Conservation (phyloP, 2,329 filamentous ascomycete genomes). For the Trichoderma aggressivum region DNA sequence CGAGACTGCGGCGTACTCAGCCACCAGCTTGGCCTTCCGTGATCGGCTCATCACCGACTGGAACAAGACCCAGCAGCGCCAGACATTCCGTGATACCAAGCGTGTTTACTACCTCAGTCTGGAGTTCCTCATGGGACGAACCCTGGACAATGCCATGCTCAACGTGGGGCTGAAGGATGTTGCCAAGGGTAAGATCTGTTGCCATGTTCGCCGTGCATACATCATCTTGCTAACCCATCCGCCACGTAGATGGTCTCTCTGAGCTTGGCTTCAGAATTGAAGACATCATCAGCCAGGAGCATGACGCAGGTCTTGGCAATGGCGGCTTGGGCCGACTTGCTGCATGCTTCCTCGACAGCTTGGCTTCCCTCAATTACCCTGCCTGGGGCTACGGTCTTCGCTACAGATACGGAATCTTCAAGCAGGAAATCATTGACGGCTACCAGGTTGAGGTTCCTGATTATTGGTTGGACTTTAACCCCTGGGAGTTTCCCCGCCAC, state of each 20-base stretch:
- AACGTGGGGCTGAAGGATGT: constrained; percentile 86
- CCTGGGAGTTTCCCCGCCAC: constrained; percentile 96
- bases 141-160: constrained; percentile 97
- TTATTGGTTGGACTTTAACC: constrained; percentile 99
- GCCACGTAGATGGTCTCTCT: constrained; percentile 64
- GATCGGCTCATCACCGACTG: constrained; percentile 91
- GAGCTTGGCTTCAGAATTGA: constrained; percentile 97
- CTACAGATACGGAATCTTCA: constrained; percentile 98
- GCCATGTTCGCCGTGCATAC: neutral
- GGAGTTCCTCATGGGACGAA: constrained; percentile 95
- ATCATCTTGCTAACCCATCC: neutral
- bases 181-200: constrained; percentile 60
- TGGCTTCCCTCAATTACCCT: constrained; percentile 90
- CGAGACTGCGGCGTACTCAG: constrained; percentile 87
- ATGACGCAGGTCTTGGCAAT: constrained; percentile 94
- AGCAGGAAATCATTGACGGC: constrained; percentile 96
- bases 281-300: constrained; percentile 90
- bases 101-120: constrained; percentile 95
- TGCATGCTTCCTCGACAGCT: constrained; percentile 93
- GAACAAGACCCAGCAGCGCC: constrained; percentile 97
- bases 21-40: constrained; percentile 85
- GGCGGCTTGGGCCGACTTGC: constrained; percentile 92
- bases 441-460: constrained; percentile 98
- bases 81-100: constrained; percentile 88
- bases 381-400: constrained; percentile 96